These are phyloP conservation scores for Saturnispora sanitii DNA, from an alignment of 805 yeast genomes.

Conservation along the genomic window DNA sequence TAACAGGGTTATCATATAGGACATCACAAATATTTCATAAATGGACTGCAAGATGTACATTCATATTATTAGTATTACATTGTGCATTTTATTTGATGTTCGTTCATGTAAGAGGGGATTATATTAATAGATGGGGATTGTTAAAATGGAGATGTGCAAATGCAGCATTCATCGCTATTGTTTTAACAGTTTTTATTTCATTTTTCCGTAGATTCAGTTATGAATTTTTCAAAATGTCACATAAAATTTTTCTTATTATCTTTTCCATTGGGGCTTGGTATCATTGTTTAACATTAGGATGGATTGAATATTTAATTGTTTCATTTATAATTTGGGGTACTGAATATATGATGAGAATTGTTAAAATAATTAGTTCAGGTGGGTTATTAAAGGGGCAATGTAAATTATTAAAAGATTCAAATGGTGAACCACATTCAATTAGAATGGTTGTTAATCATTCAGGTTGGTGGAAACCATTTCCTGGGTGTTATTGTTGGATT, in stretches of 20 bases:
- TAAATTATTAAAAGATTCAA: slow-evolving; percentile 19
- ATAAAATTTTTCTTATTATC: slow-evolving; percentile 31
- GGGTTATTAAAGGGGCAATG: slow-evolving; percentile 43
- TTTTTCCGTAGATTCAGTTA: slow-evolving; percentile 30
- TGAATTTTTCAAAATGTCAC: slow-evolving; percentile 37
- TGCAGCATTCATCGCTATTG: slow-evolving; percentile 24
- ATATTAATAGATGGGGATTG: slow-evolving; percentile 29
- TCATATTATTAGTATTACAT: slow-evolving; percentile 31
- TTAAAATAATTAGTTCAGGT: slow-evolving; percentile 51
- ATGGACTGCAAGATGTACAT: slow-evolving; percentile 34
- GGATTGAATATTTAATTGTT: slow-evolving; percentile 43
- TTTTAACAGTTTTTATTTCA: slow-evolving; percentile 25
- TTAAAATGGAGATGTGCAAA: slow-evolving; percentile 38
- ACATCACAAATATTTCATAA: slow-evolving; percentile 29
- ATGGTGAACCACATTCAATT: slow-evolving; percentile 30
- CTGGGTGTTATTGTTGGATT: slow-evolving; percentile 57
- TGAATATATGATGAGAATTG: slow-evolving; percentile 51
- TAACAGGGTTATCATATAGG: slow-evolving; percentile 29
- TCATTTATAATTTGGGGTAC: slow-evolving; percentile 59
- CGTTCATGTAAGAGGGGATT: slow-evolving; percentile 29
- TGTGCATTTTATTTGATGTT: slow-evolving; percentile 30
- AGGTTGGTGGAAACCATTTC: slow-evolving; percentile 41
- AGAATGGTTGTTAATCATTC: slow-evolving; percentile 43
- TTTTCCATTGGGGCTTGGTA: slow-evolving; percentile 38
- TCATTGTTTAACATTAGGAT: slow-evolving; percentile 38